Evolutionary conservation across 1,284 basidiomycete genomes (phyloP), one percentile per base, ranked within the genome.

Genomic region (Cerrena zonata): DNA sequence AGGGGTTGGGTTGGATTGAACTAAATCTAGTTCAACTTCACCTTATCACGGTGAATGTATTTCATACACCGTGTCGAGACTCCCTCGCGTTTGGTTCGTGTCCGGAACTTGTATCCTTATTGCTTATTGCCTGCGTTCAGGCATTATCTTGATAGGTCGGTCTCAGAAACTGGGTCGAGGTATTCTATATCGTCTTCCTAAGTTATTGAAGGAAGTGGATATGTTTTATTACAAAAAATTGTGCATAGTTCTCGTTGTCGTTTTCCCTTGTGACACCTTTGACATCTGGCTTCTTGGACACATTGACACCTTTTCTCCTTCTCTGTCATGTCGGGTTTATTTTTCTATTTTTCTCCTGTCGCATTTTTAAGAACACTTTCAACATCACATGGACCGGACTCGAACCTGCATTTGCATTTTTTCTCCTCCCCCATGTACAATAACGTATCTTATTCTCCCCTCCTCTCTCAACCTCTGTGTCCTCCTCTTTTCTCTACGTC

Each of bases 1-100:
- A 78, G 84, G 52, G 88, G 88, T 19, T 88, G 81, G 72, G 72
- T 89, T 58, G 80, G 80, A 38, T 58, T 82, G 51, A 72, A 77
- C 53, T 74, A 45, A 51, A 21, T 25, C 25, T 26, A n/a, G n/a
- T n/a, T n/a, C n/a, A n/a, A n/a, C n/a, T n/a, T n/a, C n/a, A n/a
- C n/a, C n/a, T n/a, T n/a, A n/a, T n/a, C n/a, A n/a, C n/a, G n/a
- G n/a, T n/a, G n/a, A n/a, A n/a, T n/a, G n/a, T n/a, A n/a, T n/a
- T n/a, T n/a, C n/a, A n/a, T 23, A 15, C 21, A 11, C 42, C 22
- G 10, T 44, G 18, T 22, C 42, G 10, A 41, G 13, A 15, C 19
- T 12, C 24, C 24, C 42, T 44, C 42, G 11, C 42, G 18, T 26
- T 15, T 44, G 12, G 18, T 22, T 22, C 42, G 18, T 44, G 42